phyloP scores from a whole-genome alignment of 495 filamentous ascomycete genomes.

The Aspergillus biplanus region DNA sequence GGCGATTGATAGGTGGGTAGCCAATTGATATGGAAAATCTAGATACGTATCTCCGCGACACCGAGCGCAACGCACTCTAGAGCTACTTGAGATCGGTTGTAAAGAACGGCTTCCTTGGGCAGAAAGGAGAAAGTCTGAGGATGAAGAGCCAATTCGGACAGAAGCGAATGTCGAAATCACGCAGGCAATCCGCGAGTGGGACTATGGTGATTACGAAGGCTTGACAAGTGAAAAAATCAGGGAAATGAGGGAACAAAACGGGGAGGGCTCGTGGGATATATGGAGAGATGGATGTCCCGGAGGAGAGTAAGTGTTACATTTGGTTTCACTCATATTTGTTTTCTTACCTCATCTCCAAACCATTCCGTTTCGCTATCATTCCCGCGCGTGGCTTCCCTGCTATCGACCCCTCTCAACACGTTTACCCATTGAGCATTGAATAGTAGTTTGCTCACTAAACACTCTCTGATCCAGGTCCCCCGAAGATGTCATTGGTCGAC shows the following conservation, averaged over 20 bases:
- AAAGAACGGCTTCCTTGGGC: constrained; percentile 58
- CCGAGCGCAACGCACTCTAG: constrained; percentile 84
- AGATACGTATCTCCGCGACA: constrained; percentile 86
- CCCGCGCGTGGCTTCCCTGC: neutral
- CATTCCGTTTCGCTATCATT: neutral
- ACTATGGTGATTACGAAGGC: constrained; percentile 95
- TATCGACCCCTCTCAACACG: no score
- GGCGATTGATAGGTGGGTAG: neutral
- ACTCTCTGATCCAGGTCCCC: constrained; percentile 54
- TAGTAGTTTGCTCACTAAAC: constrained; percentile 4
- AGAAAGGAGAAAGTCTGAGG: constrained; percentile 38
- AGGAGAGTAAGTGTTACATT: constrained; percentile 56
- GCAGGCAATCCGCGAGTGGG: constrained; percentile 87
- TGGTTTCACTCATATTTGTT: neutral
- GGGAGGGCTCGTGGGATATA: constrained; percentile 68
- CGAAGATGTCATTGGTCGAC: constrained; percentile 64
- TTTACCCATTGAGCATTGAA: neutral
- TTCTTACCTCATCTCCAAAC: constrained; percentile 2
- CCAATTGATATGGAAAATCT: constrained; percentile 1
- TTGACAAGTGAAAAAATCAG: constrained; percentile 76
- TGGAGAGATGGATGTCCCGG: constrained; percentile 81
- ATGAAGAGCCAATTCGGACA: constrained; percentile 48
- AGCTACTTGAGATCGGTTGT: constrained; percentile 71
- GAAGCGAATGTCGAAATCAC: constrained; percentile 66
- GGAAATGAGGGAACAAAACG: constrained; percentile 48